Percentiles rank a stretch among this genome's conserved stretches.
phyloP scores from a whole-genome alignment of 2,329 filamentous ascomycete genomes.

The Beauveria sp. region DNA sequence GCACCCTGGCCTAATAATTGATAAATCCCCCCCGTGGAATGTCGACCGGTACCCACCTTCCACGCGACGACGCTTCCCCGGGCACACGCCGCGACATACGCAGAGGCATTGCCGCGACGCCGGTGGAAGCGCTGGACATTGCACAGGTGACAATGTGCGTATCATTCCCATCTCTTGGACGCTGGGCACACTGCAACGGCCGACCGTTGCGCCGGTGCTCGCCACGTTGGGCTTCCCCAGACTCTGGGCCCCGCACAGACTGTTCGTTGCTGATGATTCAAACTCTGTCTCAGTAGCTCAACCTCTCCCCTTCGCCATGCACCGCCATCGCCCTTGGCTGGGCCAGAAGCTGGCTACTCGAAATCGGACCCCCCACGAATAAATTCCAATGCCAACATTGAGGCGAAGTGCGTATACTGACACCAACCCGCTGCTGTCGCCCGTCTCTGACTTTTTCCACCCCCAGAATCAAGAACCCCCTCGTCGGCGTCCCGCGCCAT shows the following conservation, averaged over 20 bases:
- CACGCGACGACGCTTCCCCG: conserved; percentile 12
- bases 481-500: conserved; percentile 45
- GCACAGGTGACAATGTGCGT: conserved; percentile 2
- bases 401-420: conserved; percentile 33
- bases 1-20: not conserved
- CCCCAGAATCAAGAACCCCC: conserved; percentile 35
- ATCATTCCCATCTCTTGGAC: too few species aligned
- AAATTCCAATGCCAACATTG: conserved; percentile 38
- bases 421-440: not conserved
- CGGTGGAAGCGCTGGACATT: conserved; percentile 2
- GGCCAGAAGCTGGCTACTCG: conserved; percentile 31
- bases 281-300: conserved; percentile 17
- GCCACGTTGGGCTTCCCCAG: not conserved
- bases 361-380: conserved; percentile 24
- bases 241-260: conserved; percentile 1
- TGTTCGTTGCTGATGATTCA: conserved; percentile 11
- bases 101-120: not conserved
- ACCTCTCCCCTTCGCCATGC: conserved; percentile 17
- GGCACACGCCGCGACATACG: not conserved
- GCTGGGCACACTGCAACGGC: not conserved
- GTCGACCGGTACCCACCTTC: conserved; percentile 5
- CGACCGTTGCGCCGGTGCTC: not conserved
- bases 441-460: not conserved
- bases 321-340: conserved; percentile 25
- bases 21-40: not conserved